Base-by-base conservation (phyloP, 169 alveolate species). In the Theileria parva region DNA sequence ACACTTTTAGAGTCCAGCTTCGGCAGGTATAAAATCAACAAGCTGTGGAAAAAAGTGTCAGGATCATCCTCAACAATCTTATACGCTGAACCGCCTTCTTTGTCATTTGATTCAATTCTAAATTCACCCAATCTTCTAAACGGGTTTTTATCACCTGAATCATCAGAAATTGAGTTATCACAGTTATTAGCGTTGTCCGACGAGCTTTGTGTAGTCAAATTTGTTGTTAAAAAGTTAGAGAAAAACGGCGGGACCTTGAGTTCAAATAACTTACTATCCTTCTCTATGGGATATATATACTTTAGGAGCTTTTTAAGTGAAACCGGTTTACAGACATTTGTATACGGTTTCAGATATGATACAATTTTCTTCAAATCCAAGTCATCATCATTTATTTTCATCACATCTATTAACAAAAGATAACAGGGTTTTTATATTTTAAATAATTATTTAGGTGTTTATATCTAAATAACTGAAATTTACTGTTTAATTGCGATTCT, bases 241-340 rank as follows among this genome's bases (percentile, higher is more conserved):
- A 64, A 66, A 66, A 65, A 39, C 63, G 88, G 39, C 69, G 88
- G 21, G 63, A 27, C 64, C 66, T 75, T 21, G 27, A 48, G 44
- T 44, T 37, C 25, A 64, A 32, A 17, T 19, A 27, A 32, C 30
- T 28, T 21, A 32, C 27, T 48, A 17, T 21, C 44, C 67, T 74
- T 81, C 61, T 81, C 88, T 15, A 80, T 23, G 21, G 88, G 88
- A 60, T 74, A 81, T 17, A 81, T 79, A 39, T 81, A 81, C 13
- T 83, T 74, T 11, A 81, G 27, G 55, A 81, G 32, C 65, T 81
- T 81, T 37, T 68, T 34, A 19, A 81, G 73, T 8, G 88, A 81
- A 7, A 81, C 85, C 0, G 88, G 88, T 37, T 76, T 81, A 21
- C 81, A 72, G 21, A 61, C 57, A 37, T 65, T 81, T 6, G 50